phyloP scores from a whole-genome alignment of 2,329 filamentous ascomycete genomes.

The Teratosphaeriaceae sp. region DNA sequence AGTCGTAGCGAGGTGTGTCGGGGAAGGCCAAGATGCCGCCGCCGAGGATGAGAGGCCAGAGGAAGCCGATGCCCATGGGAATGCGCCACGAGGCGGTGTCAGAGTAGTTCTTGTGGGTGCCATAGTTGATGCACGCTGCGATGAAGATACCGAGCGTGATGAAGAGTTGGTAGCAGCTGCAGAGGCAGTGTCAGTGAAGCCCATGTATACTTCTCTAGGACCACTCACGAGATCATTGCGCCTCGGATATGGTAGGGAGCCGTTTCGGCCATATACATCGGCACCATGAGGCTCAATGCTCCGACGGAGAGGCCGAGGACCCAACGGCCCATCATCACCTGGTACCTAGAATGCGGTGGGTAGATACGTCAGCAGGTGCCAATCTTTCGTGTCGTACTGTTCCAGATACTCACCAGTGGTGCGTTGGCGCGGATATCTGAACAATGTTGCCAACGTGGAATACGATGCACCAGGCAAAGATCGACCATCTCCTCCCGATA shows the following conservation, averaged over 20 bases:
- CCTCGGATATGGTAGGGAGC: slow-evolving; percentile 58
- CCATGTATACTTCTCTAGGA: no score
- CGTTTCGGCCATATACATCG: slow-evolving; percentile 63
- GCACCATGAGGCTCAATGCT: slow-evolving; percentile 55
- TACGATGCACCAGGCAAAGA: slow-evolving; percentile 56
- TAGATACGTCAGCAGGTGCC: no score
- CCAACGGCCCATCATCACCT: slow-evolving; percentile 58
- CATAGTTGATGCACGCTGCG: slow-evolving; percentile 50
- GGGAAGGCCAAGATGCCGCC: slow-evolving; percentile 50
- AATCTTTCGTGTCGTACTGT: background rate
- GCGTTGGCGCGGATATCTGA: slow-evolving; percentile 45
- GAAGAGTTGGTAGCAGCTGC: slow-evolving; percentile 56
- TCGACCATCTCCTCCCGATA: slow-evolving; percentile 56
- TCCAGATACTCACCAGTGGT: slow-evolving; percentile 31
- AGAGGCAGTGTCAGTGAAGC: background rate
- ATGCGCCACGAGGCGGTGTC: slow-evolving; percentile 56
- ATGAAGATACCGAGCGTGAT: slow-evolving; percentile 61
- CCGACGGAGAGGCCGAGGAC: slow-evolving; percentile 62
- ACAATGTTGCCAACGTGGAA: slow-evolving; percentile 59
- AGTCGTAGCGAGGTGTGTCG: slow-evolving; percentile 53
- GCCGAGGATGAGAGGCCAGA: slow-evolving; percentile 50
- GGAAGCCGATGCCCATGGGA: slow-evolving; percentile 53
- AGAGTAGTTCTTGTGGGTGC: slow-evolving; percentile 45
- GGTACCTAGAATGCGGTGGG: slow-evolving; percentile 46
- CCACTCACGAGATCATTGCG: slow-evolving; percentile 53